Conservation (phyloP, 2,329 filamentous ascomycete genomes). For the Cryphonectria radicalis region DNA sequence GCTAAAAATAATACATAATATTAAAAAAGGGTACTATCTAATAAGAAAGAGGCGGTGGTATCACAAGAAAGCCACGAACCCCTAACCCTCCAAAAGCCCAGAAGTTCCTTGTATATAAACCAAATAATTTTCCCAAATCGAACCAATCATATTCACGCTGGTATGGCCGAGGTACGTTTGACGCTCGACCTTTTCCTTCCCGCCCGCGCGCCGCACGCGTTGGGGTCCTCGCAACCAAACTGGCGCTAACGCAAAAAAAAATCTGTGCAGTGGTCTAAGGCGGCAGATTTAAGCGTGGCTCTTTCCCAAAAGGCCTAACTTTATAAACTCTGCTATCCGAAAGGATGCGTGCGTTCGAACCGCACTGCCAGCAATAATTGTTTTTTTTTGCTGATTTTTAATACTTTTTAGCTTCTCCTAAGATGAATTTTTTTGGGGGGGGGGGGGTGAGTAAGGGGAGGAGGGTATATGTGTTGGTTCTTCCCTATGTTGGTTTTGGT, state of each 20-base stretch:
- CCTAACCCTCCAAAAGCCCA: background rate
- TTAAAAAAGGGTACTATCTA: too few species aligned
- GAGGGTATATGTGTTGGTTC: too few species aligned
- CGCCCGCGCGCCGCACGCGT: background rate
- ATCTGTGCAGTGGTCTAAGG: constrained; percentile 21
- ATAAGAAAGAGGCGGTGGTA: too few species aligned
- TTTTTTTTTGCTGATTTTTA: constrained; percentile 11
- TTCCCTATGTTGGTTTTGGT: background rate
- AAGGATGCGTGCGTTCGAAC: constrained; percentile 31
- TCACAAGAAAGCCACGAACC: background rate
- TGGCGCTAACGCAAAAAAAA: constrained; percentile 19
- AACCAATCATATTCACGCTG: constrained; percentile 25
- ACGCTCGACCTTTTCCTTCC: constrained; percentile 6
- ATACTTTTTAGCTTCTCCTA: background rate
- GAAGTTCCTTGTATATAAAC: background rate
- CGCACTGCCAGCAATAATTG: constrained; percentile 25
- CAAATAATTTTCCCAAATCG: background rate
- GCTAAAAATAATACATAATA: background rate
- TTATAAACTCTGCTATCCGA: constrained; percentile 28
- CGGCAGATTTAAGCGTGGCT: constrained; percentile 22
- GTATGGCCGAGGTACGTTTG: constrained; percentile 29
- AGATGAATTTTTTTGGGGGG: background rate
- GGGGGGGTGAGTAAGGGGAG: too few species aligned
- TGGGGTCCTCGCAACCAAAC: background rate
- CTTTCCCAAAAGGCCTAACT: background rate